Percentiles rank a stretch among this genome's conserved stretches.
Conservation (phyloP, 257 asterid species). For the Petunia secreta region DNA sequence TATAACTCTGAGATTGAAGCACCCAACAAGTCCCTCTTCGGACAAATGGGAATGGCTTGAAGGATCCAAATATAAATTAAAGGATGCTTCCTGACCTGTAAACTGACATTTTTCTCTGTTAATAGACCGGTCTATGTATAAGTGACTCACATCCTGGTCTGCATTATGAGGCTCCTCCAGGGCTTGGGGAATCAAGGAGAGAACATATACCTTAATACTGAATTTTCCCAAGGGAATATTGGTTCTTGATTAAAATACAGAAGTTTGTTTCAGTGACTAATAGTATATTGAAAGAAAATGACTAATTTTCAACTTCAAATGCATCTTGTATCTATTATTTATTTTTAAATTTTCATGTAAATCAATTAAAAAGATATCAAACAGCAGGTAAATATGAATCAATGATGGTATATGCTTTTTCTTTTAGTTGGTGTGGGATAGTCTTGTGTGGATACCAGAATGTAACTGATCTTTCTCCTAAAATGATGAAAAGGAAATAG, state of each 20-base stretch:
- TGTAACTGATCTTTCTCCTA: not conserved
- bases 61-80: not conserved
- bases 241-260: not conserved
- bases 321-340: not conserved
- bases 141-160: constrained; percentile 16
- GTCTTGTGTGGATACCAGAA: not conserved
- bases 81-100: constrained; percentile 21
- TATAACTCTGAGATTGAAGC: not conserved
- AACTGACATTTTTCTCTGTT: constrained; percentile 6
- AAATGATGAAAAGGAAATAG: not conserved
- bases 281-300: not conserved
- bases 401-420: not conserved
- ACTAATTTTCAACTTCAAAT: not conserved
- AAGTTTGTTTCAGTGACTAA: not conserved
- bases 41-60: not conserved
- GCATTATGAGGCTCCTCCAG: not conserved
- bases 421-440: not conserved
- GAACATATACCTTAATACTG: not conserved
- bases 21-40: not conserved
- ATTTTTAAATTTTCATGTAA: not conserved
- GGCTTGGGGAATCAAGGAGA: not conserved
- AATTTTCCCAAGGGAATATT: not conserved
- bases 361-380: not conserved
- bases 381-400: not conserved
- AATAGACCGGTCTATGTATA: not conserved